These are phyloP conservation scores for Sclerotiophoma versabilis DNA, from an alignment of 2,329 filamentous ascomycete genomes.

Conservation along the genomic window DNA sequence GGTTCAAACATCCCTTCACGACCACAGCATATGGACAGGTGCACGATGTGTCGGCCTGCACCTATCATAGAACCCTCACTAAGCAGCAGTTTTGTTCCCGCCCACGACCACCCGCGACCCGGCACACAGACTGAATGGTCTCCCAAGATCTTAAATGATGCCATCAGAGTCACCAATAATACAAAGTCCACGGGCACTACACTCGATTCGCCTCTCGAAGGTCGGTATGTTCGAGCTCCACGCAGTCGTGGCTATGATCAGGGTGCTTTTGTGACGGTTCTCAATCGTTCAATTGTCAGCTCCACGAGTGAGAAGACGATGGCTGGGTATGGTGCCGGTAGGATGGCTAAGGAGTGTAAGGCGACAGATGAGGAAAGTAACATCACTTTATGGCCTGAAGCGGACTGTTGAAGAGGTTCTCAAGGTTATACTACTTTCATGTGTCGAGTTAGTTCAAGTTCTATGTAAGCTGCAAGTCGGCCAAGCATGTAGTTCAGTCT, in stretches of 20 bases:
- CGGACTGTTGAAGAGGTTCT: neutral
- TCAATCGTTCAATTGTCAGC: neutral
- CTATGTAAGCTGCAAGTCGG: neutral
- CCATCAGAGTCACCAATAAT: neutral
- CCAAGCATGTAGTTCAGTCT: too few relatives aligned
- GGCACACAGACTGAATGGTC: neutral
- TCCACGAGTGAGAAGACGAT: neutral
- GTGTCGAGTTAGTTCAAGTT: too few relatives aligned
- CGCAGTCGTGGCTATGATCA: neutral
- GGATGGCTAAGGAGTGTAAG: neutral
- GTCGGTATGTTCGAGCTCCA: neutral
- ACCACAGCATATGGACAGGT: neutral
- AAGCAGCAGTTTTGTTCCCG: neutral
- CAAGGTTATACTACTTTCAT: too few relatives aligned
- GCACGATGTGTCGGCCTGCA: neutral
- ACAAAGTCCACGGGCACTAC: neutral
- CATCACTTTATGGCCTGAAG: slow-evolving; percentile 1
- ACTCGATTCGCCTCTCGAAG: neutral
- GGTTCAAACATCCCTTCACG: neutral
- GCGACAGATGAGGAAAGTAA: neutral
- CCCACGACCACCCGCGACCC: neutral
- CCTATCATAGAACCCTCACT: neutral
- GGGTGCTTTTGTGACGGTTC: neutral
- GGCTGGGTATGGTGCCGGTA: neutral
- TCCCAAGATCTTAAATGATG: neutral